Evolutionary conservation across 129 eudicot genomes (phyloP).

Genomic region (Glebionis coronaria): DNA sequence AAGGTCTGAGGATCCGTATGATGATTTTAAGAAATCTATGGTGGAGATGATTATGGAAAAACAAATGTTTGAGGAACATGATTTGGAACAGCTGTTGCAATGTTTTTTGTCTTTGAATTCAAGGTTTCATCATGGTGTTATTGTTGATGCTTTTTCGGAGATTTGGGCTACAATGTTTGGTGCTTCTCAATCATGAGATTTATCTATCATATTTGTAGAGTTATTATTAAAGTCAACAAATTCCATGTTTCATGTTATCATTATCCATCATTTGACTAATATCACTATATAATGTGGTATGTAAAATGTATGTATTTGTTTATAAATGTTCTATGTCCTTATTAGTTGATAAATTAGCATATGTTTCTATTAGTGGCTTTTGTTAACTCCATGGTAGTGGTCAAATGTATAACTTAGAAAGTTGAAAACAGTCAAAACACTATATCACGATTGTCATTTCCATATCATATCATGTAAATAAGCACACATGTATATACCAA

Average conservation of each 20-base stretch:
- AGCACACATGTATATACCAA: too few species aligned
- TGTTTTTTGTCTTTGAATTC: conserved; percentile 80
- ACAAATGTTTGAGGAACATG: conserved; percentile 64
- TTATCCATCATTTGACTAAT: too few species aligned
- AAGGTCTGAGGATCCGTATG: conserved; percentile 74
- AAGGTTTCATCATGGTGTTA: conserved; percentile 55
- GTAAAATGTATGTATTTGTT: too few species aligned
- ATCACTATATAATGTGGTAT: too few species aligned
- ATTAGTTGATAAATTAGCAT: too few species aligned
- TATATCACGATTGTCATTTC: too few species aligned
- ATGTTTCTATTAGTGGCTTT: too few species aligned
- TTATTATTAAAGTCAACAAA: neutral
- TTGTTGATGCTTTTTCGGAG: conserved; percentile 74
- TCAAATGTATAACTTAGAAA: too few species aligned
- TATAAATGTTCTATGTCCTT: too few species aligned
- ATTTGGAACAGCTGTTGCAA: conserved; percentile 76
- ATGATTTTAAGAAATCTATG: conserved; percentile 87
- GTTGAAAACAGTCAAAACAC: too few species aligned
- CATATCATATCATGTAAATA: too few species aligned
- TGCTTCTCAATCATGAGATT: neutral
- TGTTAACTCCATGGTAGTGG: too few species aligned
- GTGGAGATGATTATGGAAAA: conserved; percentile 89
- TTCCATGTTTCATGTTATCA: conserved; percentile 3
- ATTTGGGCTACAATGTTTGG: conserved; percentile 70
- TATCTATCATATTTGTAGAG: neutral